Conservation (phyloP, 2,329 filamentous ascomycete genomes). For the Fusarium nelsonii region DNA sequence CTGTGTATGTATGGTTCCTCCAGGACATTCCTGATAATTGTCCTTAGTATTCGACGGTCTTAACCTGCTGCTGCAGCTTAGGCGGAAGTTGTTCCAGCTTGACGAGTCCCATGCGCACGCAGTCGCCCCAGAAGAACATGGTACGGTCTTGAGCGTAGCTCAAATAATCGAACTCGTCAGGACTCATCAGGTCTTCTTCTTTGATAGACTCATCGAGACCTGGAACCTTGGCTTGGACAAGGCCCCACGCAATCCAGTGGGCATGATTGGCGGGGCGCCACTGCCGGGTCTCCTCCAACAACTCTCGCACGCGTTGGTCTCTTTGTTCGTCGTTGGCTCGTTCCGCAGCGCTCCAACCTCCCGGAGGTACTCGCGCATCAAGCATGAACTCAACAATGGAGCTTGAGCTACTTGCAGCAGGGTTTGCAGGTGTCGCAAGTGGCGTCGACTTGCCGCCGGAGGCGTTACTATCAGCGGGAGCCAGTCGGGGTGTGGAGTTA, state of each 20-base stretch:
- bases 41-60: slow-evolving; percentile 73
- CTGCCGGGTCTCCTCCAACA: slow-evolving; percentile 82
- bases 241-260: slow-evolving; percentile 95
- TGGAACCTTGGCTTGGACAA: slow-evolving; percentile 91
- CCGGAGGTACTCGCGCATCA: slow-evolving; percentile 73
- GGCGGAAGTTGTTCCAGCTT: slow-evolving; percentile 80
- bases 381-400: slow-evolving; percentile 82
- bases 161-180: slow-evolving; percentile 90
- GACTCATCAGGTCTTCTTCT: slow-evolving; percentile 50
- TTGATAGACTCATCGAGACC: slow-evolving; percentile 68
- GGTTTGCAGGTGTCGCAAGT: slow-evolving; percentile 50
- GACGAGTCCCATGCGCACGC: slow-evolving; percentile 80
- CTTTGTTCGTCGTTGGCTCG: slow-evolving; percentile 70
- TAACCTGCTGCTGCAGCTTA: slow-evolving; percentile 72
- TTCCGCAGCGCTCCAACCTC: slow-evolving; percentile 66
- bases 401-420: slow-evolving; percentile 61
- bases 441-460: slow-evolving; percentile 50
- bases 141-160: slow-evolving; percentile 91
- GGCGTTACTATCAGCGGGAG: slow-evolving; percentile 58
- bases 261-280: slow-evolving; percentile 92
- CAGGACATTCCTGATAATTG: neutral
- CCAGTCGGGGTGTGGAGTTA: slow-evolving; percentile 64
- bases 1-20: neutral
- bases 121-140: slow-evolving; percentile 95
- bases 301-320: slow-evolving; percentile 75